Percentiles rank a stretch among this genome's conserved stretches.
Evolutionary conservation across 1,284 basidiomycete genomes (phyloP).

Genomic region (Tilletia walkeri): DNA sequence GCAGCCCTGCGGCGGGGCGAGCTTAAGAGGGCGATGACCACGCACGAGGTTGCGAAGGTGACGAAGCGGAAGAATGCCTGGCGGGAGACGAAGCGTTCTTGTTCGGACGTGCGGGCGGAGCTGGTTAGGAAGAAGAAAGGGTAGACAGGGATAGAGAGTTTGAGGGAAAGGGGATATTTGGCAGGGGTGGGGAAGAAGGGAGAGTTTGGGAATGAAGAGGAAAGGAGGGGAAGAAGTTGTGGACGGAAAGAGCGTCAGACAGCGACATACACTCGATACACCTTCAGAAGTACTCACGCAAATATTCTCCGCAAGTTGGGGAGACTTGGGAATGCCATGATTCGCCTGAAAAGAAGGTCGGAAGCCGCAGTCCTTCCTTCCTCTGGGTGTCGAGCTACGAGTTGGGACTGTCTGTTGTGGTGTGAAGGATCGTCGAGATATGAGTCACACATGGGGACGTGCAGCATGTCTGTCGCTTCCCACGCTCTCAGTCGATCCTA

Average conservation of each 20-base stretch:
- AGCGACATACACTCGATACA: background rate
- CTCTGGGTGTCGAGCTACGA: no score
- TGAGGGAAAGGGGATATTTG: background rate
- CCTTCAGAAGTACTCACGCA: conserved; percentile 17
- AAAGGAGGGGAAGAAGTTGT: background rate
- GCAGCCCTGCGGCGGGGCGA: conserved; percentile 26
- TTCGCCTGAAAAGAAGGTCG: no score
- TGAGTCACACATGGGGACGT: no score
- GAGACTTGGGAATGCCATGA: conserved; percentile 32
- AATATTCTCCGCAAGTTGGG: conserved; percentile 48
- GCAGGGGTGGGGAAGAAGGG: background rate
- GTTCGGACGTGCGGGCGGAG: conserved; percentile 39
- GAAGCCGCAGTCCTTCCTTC: no score
- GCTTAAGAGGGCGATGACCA: conserved; percentile 44
- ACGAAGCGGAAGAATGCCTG: conserved; percentile 50
- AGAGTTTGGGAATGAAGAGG: background rate
- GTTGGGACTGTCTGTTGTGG: no score
- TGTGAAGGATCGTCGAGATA: no score
- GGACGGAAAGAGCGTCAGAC: background rate
- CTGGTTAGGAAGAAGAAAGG: conserved; percentile 20
- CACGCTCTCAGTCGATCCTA: no score
- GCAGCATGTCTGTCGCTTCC: no score
- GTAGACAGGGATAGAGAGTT: background rate
- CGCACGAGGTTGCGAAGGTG: conserved; percentile 44
- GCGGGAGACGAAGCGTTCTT: conserved; percentile 45